Percentiles rank a stretch among this genome's conserved stretches.
Evolutionary conservation across 106 monocot genomes (phyloP).

Genomic region (Dendrobium chrysotoxum): DNA sequence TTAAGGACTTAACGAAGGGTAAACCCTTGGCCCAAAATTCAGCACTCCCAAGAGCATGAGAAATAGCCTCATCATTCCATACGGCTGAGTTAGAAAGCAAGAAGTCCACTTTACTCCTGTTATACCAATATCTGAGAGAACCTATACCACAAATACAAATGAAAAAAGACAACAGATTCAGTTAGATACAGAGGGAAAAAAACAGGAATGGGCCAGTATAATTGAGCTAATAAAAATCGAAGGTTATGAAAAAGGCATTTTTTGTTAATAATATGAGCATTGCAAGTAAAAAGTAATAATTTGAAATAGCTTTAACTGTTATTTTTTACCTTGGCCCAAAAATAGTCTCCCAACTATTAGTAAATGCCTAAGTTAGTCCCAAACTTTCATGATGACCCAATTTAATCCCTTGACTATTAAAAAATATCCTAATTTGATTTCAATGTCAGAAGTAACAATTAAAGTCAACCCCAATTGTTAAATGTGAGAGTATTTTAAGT

Average conservation of each 20-base stretch:
- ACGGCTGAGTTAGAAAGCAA: conserved; percentile 45
- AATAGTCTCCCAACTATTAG: no score
- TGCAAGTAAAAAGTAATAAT: no score
- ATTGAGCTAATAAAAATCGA: not conserved
- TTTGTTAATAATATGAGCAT: not conserved
- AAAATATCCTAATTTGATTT: no score
- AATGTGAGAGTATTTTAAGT: no score
- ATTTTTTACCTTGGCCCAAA: no score
- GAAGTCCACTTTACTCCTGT: conserved; percentile 67
- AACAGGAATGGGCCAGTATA: not conserved
- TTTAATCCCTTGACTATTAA: no score
- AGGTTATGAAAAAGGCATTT: not conserved
- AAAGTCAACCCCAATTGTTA: no score
- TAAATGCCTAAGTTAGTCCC: no score
- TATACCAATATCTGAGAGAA: conserved; percentile 80
- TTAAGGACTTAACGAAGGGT: conserved; percentile 71
- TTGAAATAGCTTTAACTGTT: no score
- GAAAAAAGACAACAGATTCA: not conserved
- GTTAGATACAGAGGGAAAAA: not conserved
- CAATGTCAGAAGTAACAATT: no score
- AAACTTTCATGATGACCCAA: no score
- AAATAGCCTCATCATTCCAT: conserved; percentile 89
- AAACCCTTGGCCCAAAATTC: conserved; percentile 77
- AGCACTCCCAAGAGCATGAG: conserved; percentile 72
- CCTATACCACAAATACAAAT: conserved; percentile 30